Conservation (phyloP, 345 rosid species). For the Gossypium anomalum region DNA sequence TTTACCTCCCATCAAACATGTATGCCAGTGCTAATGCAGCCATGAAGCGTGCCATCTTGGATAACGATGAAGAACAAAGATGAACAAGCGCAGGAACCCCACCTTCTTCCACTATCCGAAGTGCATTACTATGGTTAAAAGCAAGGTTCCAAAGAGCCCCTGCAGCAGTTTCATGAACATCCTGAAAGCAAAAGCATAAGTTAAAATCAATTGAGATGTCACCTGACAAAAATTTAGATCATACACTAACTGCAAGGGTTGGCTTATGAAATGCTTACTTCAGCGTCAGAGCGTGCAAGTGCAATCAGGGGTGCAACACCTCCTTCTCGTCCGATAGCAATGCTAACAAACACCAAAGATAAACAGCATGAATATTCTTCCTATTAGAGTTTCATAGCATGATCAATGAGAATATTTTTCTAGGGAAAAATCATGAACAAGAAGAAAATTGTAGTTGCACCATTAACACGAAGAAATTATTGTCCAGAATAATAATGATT, state of each 20-base stretch:
- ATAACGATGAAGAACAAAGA: conserved; percentile 61
- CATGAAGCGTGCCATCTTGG: conserved; percentile 89
- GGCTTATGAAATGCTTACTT: conserved; percentile 34
- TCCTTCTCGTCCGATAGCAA: conserved; percentile 78
- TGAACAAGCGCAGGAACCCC: conserved; percentile 80
- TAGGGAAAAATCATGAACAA: not conserved
- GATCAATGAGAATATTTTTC: not conserved
- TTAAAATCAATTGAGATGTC: conserved; percentile 3
- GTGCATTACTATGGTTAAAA: conserved; percentile 70
- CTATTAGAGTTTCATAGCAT: not conserved
- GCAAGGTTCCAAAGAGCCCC: conserved; percentile 94
- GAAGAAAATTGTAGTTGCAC: not conserved
- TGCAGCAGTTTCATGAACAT: conserved; percentile 91
- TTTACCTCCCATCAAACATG: conserved; percentile 54
- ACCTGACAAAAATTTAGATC: not conserved
- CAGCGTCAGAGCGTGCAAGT: conserved; percentile 66
- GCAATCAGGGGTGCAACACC: conserved; percentile 74
- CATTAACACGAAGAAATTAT: not conserved
- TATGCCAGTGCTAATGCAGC: conserved; percentile 78
- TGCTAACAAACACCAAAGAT: conserved; percentile 32
- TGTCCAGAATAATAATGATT: not conserved
- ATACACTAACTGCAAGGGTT: not conserved
- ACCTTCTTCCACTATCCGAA: conserved; percentile 85
- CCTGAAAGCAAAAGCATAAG: conserved; percentile 37
- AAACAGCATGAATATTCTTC: conserved; percentile 2